A percentile compares a stretch with the other conserved stretches of the same genome.
These are phyloP conservation scores for Datura wrightii DNA, from an alignment of 257 asterid genomes.

Conservation along the genomic window DNA sequence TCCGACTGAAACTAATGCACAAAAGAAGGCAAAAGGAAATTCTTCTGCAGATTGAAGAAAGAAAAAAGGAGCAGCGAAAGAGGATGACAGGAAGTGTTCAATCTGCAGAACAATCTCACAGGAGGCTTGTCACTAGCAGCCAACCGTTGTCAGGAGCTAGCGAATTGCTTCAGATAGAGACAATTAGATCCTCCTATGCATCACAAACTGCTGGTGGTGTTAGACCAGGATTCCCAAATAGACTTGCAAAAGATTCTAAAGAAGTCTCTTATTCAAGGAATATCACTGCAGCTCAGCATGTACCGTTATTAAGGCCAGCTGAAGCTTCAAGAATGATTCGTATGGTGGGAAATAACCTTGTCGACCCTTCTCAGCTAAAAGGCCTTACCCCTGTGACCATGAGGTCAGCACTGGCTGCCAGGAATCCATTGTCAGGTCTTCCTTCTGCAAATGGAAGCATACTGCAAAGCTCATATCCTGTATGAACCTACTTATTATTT, in stretches of 20 bases:
- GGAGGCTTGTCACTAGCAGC: constrained; percentile 35
- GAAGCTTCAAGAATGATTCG: constrained; percentile 40
- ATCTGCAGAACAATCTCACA: constrained; percentile 42
- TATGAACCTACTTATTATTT: constrained; percentile 41
- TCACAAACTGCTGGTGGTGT: constrained; percentile 46
- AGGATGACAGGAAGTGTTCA: constrained; percentile 49
- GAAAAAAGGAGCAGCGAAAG: constrained; percentile 45
- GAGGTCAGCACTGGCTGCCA: constrained; percentile 38
- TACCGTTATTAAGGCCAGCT: constrained; percentile 40
- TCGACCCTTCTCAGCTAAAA: constrained; percentile 41
- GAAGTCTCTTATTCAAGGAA: constrained; percentile 44
- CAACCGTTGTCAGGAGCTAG: constrained; percentile 39
- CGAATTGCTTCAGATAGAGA: constrained; percentile 36
- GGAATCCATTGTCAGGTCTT: constrained; percentile 41
- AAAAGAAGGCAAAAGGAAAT: constrained; percentile 56
- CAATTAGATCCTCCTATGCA: constrained; percentile 48
- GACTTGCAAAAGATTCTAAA: constrained; percentile 37
- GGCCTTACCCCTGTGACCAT: constrained; percentile 44
- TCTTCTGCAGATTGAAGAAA: constrained; percentile 44
- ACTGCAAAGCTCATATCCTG: constrained; percentile 46
- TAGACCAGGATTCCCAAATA: constrained; percentile 40
- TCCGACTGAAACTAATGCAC: constrained; percentile 59
- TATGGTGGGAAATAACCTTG: constrained; percentile 31
- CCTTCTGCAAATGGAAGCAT: constrained; percentile 53
- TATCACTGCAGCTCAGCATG: constrained; percentile 43